Conservation (phyloP, 2,329 filamentous ascomycete genomes). For the Teratosphaeria epicoccoides region DNA sequence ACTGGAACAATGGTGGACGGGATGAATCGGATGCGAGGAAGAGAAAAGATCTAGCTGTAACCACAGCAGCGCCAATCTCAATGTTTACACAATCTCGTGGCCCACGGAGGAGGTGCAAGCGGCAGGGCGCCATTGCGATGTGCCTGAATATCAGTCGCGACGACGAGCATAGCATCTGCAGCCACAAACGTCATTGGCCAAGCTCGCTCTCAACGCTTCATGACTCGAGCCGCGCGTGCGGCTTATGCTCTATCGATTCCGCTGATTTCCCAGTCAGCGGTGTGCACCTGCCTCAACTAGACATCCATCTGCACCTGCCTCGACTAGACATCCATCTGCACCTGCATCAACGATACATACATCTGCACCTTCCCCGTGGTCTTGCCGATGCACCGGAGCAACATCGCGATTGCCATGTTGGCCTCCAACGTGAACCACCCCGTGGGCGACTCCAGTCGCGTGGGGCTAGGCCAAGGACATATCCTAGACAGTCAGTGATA, state of each 20-base stretch:
- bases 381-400: too few relatives aligned
- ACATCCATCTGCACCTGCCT: too few relatives aligned
- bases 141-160: neutral
- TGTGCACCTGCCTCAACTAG: too few relatives aligned
- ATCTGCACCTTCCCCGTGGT: too few relatives aligned
- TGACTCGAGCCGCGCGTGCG: neutral
- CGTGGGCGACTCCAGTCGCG: too few relatives aligned
- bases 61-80: neutral
- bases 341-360: slow-evolving; percentile 13
- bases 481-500: too few relatives aligned
- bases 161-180: neutral
- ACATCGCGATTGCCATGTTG: too few relatives aligned
- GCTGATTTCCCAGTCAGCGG: neutral
- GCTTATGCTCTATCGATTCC: neutral
- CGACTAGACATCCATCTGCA: too few relatives aligned
- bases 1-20: neutral
- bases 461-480: too few relatives aligned
- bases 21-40: neutral
- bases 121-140: neutral
- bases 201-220: neutral
- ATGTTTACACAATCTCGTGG: neutral
- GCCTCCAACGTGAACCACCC: too few relatives aligned
- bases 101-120: neutral
- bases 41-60: neutral
- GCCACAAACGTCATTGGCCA: neutral